Evolutionary conservation across 1,284 basidiomycete genomes (phyloP).

Genomic region (Chondrostereum purpureum): DNA sequence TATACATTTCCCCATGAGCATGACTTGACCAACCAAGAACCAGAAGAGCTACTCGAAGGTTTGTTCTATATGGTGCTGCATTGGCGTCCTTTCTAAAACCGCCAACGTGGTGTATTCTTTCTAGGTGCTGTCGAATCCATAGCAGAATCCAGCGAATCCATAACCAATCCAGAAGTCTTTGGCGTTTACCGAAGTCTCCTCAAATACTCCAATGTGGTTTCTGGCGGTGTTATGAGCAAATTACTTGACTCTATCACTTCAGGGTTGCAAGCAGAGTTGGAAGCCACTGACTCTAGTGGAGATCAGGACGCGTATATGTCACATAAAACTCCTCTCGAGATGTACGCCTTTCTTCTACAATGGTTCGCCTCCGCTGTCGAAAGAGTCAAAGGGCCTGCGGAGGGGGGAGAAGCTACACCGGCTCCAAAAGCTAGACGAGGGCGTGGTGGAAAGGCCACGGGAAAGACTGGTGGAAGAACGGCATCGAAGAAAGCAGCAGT

Average conservation of each 20-base stretch:
- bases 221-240: constrained; percentile 63
- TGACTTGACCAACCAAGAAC: constrained; percentile 41
- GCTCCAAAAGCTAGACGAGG: constrained; percentile 47
- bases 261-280: constrained; percentile 64
- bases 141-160: constrained; percentile 64
- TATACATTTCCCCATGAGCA: constrained; percentile 63
- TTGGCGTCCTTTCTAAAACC: constrained; percentile 3
- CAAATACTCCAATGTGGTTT: constrained; percentile 58
- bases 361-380: constrained; percentile 83
- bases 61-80: constrained; percentile 11
- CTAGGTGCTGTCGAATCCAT: constrained; percentile 71
- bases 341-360: constrained; percentile 81
- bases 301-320: constrained; percentile 63
- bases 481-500: constrained; percentile 41
- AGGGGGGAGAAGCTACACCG: constrained; percentile 40
- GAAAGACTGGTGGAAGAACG: constrained; percentile 22
- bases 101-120: constrained; percentile 13
- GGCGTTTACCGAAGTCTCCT: constrained; percentile 77
- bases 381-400: constrained; percentile 54
- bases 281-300: constrained; percentile 59
- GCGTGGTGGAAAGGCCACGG: constrained; percentile 52
- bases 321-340: constrained; percentile 75
- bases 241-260: constrained; percentile 73
- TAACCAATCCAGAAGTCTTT: constrained; percentile 61
- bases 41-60: constrained; percentile 46